phyloP scores from a whole-genome alignment of 2,329 filamentous ascomycete genomes.

The Verticillium albo-atrum region DNA sequence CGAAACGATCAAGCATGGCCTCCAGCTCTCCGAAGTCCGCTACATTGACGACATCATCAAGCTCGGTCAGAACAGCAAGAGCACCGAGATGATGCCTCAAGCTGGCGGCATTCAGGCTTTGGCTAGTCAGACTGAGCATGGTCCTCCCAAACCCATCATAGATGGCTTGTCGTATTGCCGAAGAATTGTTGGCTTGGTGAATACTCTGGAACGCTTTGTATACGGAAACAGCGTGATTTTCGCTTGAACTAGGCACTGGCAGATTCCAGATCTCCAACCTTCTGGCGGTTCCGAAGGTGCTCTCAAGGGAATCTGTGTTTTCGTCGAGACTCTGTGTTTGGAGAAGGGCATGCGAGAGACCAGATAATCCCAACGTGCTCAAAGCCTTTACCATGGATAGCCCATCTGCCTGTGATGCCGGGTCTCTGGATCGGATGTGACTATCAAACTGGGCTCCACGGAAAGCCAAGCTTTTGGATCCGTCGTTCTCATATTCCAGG shows the following conservation, averaged over 20 bases:
- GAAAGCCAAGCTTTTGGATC: slow-evolving; percentile 82
- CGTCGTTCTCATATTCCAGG: slow-evolving; percentile 85
- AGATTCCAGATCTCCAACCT: slow-evolving; percentile 91
- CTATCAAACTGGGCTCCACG: slow-evolving; percentile 89
- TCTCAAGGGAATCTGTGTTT: slow-evolving; percentile 58
- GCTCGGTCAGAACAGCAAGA: slow-evolving; percentile 72
- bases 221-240: slow-evolving; percentile 62
- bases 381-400: slow-evolving; percentile 72
- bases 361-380: slow-evolving; percentile 76
- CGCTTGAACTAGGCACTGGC: slow-evolving; percentile 60
- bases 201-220: slow-evolving; percentile 81
- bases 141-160: slow-evolving; percentile 59
- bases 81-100: slow-evolving; percentile 54
- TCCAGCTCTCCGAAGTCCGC: slow-evolving; percentile 56
- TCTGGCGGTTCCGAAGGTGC: slow-evolving; percentile 73
- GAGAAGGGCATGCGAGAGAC: slow-evolving; percentile 76
- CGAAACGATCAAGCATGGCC: slow-evolving; percentile 58
- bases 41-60: slow-evolving; percentile 70
- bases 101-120: slow-evolving; percentile 43
- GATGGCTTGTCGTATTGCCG: slow-evolving; percentile 50
- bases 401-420: slow-evolving; percentile 53
- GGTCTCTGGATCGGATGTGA: slow-evolving; percentile 61
- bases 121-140: slow-evolving; percentile 51
- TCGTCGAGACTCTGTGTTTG: slow-evolving; percentile 58
- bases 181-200: slow-evolving; percentile 57